These are phyloP conservation scores for Aspergillus sp. DNA, from an alignment of 2,329 filamentous ascomycete genomes.

Conservation along the genomic window DNA sequence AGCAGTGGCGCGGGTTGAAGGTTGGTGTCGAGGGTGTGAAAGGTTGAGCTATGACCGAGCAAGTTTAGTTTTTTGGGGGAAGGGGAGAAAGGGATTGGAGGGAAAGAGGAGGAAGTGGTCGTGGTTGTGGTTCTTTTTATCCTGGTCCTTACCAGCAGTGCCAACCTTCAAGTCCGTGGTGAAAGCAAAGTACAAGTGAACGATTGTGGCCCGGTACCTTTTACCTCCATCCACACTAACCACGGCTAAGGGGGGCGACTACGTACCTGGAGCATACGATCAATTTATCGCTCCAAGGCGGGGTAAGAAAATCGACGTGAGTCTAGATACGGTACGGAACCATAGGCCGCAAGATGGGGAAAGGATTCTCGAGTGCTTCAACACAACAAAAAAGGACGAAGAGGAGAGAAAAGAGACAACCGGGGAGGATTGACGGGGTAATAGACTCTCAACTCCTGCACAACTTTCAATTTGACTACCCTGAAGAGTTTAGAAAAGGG, in stretches of 20 bases:
- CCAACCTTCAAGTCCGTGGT: neutral
- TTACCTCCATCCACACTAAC: conserved; percentile 8
- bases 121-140: conserved; percentile 10
- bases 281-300: conserved; percentile 15
- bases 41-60: conserved; percentile 14
- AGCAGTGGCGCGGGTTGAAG: conserved; percentile 27
- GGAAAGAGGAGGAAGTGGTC: neutral
- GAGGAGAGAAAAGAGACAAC: too few species aligned
- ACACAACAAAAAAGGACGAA: too few species aligned
- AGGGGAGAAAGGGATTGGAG: neutral
- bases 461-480: too few species aligned
- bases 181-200: neutral
- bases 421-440: too few species aligned
- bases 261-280: conserved; percentile 5
- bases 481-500: too few species aligned
- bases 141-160: neutral
- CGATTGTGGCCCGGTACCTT: conserved; percentile 6
- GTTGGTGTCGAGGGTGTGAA: neutral
- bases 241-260: conserved; percentile 8
- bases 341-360: conserved; percentile 17
- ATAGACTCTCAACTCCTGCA: too few species aligned
- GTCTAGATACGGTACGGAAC: conserved; percentile 20
- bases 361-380: neutral
- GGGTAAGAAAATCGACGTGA: conserved; percentile 19
- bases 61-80: conserved; percentile 6